A percentile compares a stretch with the other conserved stretches of the same genome.
Evolutionary conservation across 768 basidiomycete species (phyloP).

Genomic region (Sarcodon aspratus): DNA sequence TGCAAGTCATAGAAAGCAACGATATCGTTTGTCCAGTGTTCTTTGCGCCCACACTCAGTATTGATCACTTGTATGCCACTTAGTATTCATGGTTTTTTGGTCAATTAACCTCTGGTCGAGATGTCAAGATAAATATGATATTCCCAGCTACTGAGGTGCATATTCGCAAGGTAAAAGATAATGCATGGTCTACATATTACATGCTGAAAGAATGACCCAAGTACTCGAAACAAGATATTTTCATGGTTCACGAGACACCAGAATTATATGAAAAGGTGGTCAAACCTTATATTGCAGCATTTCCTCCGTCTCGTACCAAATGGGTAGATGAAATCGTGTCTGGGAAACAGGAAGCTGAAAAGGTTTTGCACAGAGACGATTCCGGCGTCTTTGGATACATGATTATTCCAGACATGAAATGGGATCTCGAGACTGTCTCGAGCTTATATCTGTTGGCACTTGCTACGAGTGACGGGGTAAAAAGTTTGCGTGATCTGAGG

Average conservation of each 20-base stretch:
- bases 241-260: conserved; percentile 79
- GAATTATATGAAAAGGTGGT: conserved; percentile 61
- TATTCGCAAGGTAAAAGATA: conserved; percentile 54
- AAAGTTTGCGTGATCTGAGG: conserved; percentile 68
- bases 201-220: conserved; percentile 14
- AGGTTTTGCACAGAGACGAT: conserved; percentile 50
- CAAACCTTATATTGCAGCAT: conserved; percentile 64
- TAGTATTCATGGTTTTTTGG: conserved; percentile 80
- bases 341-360: conserved; percentile 64
- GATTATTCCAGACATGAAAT: conserved; percentile 94
- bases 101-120: conserved; percentile 47
- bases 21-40: conserved; percentile 45
- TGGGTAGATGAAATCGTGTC: conserved; percentile 85
- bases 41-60: background rate
- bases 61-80: conserved; percentile 5
- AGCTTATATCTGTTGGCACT: conserved; percentile 84
- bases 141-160: conserved; percentile 87
- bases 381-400: conserved; percentile 48
- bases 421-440: conserved; percentile 70
- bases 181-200: background rate
- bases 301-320: conserved; percentile 67
- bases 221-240: conserved; percentile 65
- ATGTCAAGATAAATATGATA: conserved; percentile 77
- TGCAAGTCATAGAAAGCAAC: conserved; percentile 42
- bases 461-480: conserved; percentile 45